These are phyloP conservation scores for Zancudomyces culisetae DNA, from an alignment of 371 early-diverging fungal species.

Conservation along the genomic window DNA sequence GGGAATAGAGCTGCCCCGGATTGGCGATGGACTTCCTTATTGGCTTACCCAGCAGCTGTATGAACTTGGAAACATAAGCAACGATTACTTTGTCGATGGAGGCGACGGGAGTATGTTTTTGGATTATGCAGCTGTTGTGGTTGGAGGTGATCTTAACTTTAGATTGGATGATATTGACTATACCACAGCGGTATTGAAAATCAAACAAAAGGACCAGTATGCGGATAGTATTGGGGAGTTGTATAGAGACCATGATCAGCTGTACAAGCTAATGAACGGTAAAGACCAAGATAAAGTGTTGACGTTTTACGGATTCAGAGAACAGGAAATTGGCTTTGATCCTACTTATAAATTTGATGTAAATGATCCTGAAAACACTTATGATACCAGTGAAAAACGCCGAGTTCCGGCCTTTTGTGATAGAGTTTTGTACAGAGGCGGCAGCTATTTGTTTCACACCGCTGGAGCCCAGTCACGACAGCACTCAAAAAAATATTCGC, in stretches of 20 bases:
- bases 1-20: neutral
- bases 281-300: neutral
- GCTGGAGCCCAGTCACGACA: no score
- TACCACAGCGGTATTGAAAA: conserved; percentile 8
- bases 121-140: conserved; percentile 22
- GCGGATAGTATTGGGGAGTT: no score
- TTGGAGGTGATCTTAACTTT: conserved; percentile 88
- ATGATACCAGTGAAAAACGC: conserved; percentile 59
- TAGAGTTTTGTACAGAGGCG: conserved; percentile 42
- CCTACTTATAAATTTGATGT: conserved; percentile 79
- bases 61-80: conserved; percentile 15
- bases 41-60: neutral
- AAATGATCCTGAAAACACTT: conserved; percentile 23
- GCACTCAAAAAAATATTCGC: no score
- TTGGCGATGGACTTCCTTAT: neutral
- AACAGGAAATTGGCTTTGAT: conserved; percentile 57
- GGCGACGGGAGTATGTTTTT: conserved; percentile 17
- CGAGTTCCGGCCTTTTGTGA: conserved; percentile 85
- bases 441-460: no score
- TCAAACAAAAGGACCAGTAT: conserved; percentile 9
- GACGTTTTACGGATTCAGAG: conserved; percentile 40
- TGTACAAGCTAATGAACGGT: conserved; percentile 35
- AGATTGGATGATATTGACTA: conserved; percentile 48
- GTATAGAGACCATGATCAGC: conserved; percentile 45
- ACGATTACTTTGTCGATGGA: conserved; percentile 21